Conservation (phyloP, 768 basidiomycete species). For the Macrolepiota dolichaula region DNA sequence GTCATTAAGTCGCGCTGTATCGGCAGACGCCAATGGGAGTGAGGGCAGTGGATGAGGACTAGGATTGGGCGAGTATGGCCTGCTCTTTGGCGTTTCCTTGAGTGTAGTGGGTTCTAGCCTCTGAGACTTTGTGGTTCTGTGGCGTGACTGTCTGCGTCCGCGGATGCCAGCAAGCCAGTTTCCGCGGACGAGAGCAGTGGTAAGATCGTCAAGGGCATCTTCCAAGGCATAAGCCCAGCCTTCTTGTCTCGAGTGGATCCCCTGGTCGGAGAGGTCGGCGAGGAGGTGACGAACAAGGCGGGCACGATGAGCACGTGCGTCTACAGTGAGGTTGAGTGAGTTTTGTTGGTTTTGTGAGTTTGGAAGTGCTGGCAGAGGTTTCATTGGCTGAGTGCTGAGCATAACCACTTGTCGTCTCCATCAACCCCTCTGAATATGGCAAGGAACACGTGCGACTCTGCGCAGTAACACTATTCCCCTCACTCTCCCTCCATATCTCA, state of each 20-base stretch:
- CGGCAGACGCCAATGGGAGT: neutral
- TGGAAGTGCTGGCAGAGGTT: slow-evolving; percentile 36
- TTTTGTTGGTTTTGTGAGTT: too few species aligned
- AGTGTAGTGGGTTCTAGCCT: neutral
- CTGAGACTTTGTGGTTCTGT: slow-evolving; percentile 8
- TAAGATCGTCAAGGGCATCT: slow-evolving; percentile 44
- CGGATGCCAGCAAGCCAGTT: slow-evolving; percentile 47
- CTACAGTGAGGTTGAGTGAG: slow-evolving; percentile 35
- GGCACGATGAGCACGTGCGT: slow-evolving; percentile 37
- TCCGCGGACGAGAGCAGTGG: slow-evolving; percentile 32
- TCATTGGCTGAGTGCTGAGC: slow-evolving; percentile 20
- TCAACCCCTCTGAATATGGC: neutral
- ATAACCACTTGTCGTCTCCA: neutral
- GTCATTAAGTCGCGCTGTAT: neutral
- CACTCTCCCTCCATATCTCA: neutral
- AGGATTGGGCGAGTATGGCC: slow-evolving; percentile 13
- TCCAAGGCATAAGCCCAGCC: slow-evolving; percentile 45
- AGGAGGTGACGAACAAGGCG: slow-evolving; percentile 39
- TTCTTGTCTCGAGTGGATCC: slow-evolving; percentile 29
- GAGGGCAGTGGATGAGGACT: neutral
- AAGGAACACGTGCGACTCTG: slow-evolving; percentile 2
- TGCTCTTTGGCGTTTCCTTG: neutral
- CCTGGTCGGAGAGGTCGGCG: slow-evolving; percentile 29
- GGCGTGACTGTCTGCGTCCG: slow-evolving; percentile 26
- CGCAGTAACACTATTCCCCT: neutral